Evolutionary conservation across 768 basidiomycete species (phyloP).

Genomic region (Auriscalpium microsporum): DNA sequence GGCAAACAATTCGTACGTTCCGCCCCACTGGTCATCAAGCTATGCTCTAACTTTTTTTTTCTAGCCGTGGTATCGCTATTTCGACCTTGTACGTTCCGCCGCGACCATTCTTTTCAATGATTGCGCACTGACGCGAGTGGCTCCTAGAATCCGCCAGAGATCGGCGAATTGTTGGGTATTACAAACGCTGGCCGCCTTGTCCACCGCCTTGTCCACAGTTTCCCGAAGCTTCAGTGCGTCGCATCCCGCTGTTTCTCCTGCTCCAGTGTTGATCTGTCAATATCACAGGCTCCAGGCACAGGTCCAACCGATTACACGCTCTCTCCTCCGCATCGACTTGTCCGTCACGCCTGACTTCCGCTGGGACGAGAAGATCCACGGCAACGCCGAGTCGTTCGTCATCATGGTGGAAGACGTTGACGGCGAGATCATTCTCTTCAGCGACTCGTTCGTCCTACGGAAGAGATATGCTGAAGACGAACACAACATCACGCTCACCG

Average conservation of each 20-base stretch:
- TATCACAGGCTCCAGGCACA: slow-evolving; percentile 74
- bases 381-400: slow-evolving; percentile 80
- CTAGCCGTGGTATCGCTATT: slow-evolving; percentile 97
- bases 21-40: neutral
- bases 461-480: slow-evolving; percentile 90
- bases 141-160: slow-evolving; percentile 66
- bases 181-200: slow-evolving; percentile 90
- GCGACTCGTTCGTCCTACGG: slow-evolving; percentile 86
- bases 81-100: slow-evolving; percentile 54
- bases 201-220: slow-evolving; percentile 88
- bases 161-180: slow-evolving; percentile 91
- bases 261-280: neutral
- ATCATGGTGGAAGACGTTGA: slow-evolving; percentile 96
- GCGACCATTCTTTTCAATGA: no score
- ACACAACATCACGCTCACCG: slow-evolving; percentile 89
- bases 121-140: neutral
- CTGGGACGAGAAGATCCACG: slow-evolving; percentile 95
- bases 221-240: slow-evolving; percentile 86
- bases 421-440: slow-evolving; percentile 93
- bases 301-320: slow-evolving; percentile 93
- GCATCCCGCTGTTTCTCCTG: neutral
- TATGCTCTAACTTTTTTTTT: neutral
- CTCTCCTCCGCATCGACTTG: slow-evolving; percentile 84
- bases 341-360: slow-evolving; percentile 97
- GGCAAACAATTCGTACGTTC: slow-evolving; percentile 88